Conservation (phyloP, 1,284 basidiomycete genomes). For the Pseudozyma flocculosa region DNA sequence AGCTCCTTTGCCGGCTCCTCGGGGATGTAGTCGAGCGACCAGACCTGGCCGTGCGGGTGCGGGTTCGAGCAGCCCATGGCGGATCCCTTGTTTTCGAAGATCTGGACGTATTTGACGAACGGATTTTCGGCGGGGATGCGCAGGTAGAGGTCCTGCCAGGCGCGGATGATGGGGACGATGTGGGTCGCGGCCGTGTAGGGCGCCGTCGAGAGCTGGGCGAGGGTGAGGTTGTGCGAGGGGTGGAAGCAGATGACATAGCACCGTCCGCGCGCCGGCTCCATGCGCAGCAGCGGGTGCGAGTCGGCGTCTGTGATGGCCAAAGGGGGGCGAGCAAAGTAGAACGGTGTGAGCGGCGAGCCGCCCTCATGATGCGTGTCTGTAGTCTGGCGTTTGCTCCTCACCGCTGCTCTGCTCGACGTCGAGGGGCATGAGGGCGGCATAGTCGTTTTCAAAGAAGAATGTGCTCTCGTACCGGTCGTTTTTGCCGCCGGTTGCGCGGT, state of each 20-base stretch:
- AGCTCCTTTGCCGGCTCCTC: slow-evolving; percentile 48
- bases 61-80: slow-evolving; percentile 98
- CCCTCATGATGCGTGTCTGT: no score
- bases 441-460: slow-evolving; percentile 79
- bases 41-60: slow-evolving; percentile 91
- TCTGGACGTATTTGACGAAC: slow-evolving; percentile 56
- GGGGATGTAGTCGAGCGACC: slow-evolving; percentile 64
- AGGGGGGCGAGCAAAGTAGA: not conserved
- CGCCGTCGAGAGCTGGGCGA: slow-evolving; percentile 69
- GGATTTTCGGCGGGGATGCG: slow-evolving; percentile 50
- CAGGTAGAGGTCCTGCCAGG: slow-evolving; percentile 65
- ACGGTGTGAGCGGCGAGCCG: no score
- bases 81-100: slow-evolving; percentile 81
- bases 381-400: no score
- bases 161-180: slow-evolving; percentile 70
- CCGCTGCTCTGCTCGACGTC: slow-evolving; percentile 21
- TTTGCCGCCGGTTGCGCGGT: slow-evolving; percentile 70
- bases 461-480: slow-evolving; percentile 74
- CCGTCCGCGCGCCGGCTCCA: slow-evolving; percentile 74
- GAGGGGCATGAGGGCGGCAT: slow-evolving; percentile 72
- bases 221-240: slow-evolving; percentile 84
- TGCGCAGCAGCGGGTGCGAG: slow-evolving; percentile 64
- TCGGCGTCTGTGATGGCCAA: slow-evolving; percentile 5
- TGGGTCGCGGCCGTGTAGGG: slow-evolving; percentile 61
- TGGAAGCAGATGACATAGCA: slow-evolving; percentile 91